A percentile compares a stretch with the other conserved stretches of the same genome.
Conservation (phyloP, 164 flowering plant genomes). For the Berberis vulgaris region DNA sequence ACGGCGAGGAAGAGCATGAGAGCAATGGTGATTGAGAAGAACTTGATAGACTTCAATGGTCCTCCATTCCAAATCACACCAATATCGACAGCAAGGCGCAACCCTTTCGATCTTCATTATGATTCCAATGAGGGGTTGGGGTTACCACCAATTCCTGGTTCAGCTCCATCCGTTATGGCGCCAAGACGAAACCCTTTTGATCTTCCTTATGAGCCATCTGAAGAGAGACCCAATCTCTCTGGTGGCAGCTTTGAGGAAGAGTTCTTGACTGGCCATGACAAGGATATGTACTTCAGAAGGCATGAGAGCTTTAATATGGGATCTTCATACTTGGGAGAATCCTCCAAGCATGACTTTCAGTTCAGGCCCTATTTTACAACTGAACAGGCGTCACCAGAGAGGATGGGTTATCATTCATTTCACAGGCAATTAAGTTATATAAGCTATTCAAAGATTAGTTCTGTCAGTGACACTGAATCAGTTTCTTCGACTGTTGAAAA, state of each 20-base stretch:
- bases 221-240: slow-evolving; percentile 60
- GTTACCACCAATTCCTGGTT: slow-evolving; percentile 73
- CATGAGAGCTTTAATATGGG: slow-evolving; percentile 69
- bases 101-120: slow-evolving; percentile 72
- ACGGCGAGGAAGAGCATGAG: slow-evolving; percentile 45
- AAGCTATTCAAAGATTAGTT: slow-evolving; percentile 70
- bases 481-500: slow-evolving; percentile 38
- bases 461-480: slow-evolving; percentile 65
- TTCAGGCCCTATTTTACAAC: slow-evolving; percentile 57
- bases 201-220: slow-evolving; percentile 67
- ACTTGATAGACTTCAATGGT: slow-evolving; percentile 72
- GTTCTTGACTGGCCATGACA: slow-evolving; percentile 35
- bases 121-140: slow-evolving; percentile 41
- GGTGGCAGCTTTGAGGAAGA: slow-evolving; percentile 51
- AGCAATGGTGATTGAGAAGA: slow-evolving; percentile 49
- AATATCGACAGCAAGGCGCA: slow-evolving; percentile 46
- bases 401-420: slow-evolving; percentile 32
- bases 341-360: slow-evolving; percentile 27
- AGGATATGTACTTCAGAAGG: slow-evolving; percentile 55
- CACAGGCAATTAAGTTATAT: slow-evolving; percentile 58
- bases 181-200: slow-evolving; percentile 81
- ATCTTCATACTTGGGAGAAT: slow-evolving; percentile 37
- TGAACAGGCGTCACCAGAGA: slow-evolving; percentile 38
- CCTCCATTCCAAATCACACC: slow-evolving; percentile 46
- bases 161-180: slow-evolving; percentile 70